Base-by-base conservation (phyloP, 1,139 yeast genomes). In the Candida mesenterica region DNA sequence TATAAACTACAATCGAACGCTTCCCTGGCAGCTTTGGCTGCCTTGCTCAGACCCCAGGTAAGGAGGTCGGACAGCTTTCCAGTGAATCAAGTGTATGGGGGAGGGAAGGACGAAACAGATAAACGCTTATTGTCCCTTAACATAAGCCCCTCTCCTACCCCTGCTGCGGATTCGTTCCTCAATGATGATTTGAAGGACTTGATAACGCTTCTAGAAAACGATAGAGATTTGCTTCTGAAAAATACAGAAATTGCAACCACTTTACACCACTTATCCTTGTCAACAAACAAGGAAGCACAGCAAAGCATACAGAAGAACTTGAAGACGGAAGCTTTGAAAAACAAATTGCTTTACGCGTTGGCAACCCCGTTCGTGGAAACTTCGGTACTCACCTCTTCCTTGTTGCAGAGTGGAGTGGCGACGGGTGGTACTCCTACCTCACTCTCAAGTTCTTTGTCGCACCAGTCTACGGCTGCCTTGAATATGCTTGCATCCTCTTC, bases 281-380 rank as follows among this genome's bases (percentile, higher is more conserved):
- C 77, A 2, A 59, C 70, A 7, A 46, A 47, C 30, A 53, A 50
- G 23, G 30, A 32, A 6, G 31, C 34, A 12, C 35, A 38, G 38
- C 55, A 43, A 44, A 46, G 45, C 24, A 19, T 19, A 19, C 49
- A 59, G 42, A 42, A 49, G 40, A 29, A 50, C 40, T 32, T 52
- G 24, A 65, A 64, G 36, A 62, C 74, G 30, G 68, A 70, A 28
- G 52, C 66, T 5, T 53, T 83, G 29, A 77, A 73, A 43, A 69
- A 70, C 13, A 75, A 74, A 42, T 56, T 83, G 13, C 55, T 82
- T 28, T 77, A 80, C 51, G 88, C 90, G 4, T 63, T 83, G 41
- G 85, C 92, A 0, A 82, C 85, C 9, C 92, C 92, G 2, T 83
- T 83, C 55, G 75, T 79, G 36, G 89, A 83, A 48, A 62, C 72